Conservation (phyloP, 2,329 filamentous ascomycete species). For the Cladosporium phlei region DNA sequence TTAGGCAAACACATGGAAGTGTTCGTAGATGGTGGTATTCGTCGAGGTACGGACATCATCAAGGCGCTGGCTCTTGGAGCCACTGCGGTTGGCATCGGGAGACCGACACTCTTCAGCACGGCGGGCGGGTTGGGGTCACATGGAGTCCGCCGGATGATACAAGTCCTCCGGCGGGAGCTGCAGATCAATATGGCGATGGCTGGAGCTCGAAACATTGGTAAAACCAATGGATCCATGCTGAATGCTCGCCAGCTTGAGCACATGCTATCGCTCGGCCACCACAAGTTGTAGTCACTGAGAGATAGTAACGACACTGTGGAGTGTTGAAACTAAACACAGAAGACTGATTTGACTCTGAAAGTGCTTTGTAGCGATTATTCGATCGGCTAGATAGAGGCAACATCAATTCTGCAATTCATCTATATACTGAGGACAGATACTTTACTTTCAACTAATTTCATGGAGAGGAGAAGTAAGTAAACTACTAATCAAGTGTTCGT, state of each 20-base stretch:
- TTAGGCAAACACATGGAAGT: slow-evolving; percentile 49
- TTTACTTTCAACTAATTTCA: too few relatives aligned
- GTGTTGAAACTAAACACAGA: too few relatives aligned
- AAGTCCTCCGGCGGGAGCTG: neutral
- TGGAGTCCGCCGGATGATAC: neutral
- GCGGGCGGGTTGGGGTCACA: neutral
- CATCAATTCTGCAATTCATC: too few relatives aligned
- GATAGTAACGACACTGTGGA: too few relatives aligned
- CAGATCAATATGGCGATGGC: neutral
- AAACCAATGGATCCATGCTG: neutral
- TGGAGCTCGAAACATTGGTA: neutral
- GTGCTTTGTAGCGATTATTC: too few relatives aligned
- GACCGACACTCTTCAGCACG: slow-evolving; percentile 54
- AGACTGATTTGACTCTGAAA: too few relatives aligned
- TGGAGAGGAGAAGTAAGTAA: too few relatives aligned
- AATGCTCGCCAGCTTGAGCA: neutral
- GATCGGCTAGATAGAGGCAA: too few relatives aligned
- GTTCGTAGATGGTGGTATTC: slow-evolving; percentile 60
- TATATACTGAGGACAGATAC: too few relatives aligned
- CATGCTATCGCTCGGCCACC: neutral
- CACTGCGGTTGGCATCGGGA: slow-evolving; percentile 56
- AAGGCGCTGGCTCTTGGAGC: slow-evolving; percentile 64
- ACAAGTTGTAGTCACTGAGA: too few relatives aligned
- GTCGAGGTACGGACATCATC: slow-evolving; percentile 61
- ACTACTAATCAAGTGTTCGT: too few relatives aligned